These are phyloP conservation scores for Spergularia marina DNA, from an alignment of 148 eudicot genomes.

Conservation along the genomic window DNA sequence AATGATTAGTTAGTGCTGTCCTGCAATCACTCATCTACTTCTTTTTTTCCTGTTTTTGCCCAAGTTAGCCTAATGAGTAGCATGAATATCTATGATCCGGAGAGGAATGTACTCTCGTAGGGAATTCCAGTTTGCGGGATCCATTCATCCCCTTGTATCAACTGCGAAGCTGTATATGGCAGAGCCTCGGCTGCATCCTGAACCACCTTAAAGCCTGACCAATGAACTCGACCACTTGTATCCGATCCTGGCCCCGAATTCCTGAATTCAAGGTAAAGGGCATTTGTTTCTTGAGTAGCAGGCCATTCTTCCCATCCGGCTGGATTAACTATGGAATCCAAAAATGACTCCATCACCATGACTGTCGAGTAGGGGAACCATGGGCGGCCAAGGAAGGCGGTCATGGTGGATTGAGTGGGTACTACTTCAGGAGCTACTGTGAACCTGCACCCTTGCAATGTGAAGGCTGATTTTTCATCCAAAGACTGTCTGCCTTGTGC, in stretches of 20 bases:
- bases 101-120: conserved; percentile 26
- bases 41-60: neutral
- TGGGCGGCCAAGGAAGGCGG: conserved; percentile 56
- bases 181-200: conserved; percentile 18
- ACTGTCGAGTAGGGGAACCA: conserved; percentile 70
- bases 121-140: conserved; percentile 30
- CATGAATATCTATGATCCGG: neutral
- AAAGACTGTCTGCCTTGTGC: conserved; percentile 71
- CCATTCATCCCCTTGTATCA: conserved; percentile 34
- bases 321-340: conserved; percentile 45
- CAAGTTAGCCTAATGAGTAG: neutral
- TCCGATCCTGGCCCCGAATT: conserved; percentile 68
- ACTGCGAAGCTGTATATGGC: conserved; percentile 24
- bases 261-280: conserved; percentile 52
- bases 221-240: conserved; percentile 52
- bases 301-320: conserved; percentile 63
- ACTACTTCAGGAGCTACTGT: conserved; percentile 54
- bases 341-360: conserved; percentile 41
- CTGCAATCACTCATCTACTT: neutral
- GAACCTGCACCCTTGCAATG: conserved; percentile 44
- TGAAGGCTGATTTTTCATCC: conserved; percentile 58
- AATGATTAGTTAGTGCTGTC: neutral
- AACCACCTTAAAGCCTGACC: conserved; percentile 57
- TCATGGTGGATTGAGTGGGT: conserved; percentile 32
- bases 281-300: conserved; percentile 37